Evolutionary conservation across 2,329 filamentous ascomycete genomes (phyloP).

Genomic region (Colletotrichum liaoningense): DNA sequence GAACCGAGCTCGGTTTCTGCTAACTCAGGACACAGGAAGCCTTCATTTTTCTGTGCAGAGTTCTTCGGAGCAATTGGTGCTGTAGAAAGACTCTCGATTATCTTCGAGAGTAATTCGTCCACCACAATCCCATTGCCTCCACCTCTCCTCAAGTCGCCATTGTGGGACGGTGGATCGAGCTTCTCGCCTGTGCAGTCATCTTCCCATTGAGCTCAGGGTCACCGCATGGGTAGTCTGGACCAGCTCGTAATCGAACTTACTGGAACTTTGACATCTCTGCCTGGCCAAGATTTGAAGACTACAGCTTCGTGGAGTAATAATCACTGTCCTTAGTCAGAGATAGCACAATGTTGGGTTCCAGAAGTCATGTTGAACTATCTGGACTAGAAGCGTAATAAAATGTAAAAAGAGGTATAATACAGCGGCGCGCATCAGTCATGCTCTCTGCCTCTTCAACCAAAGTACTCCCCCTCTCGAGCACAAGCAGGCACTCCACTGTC

Average conservation of each 20-base stretch:
- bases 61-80: neutral
- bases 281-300: neutral
- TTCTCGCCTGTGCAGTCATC: neutral
- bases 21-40: neutral
- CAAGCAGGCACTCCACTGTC: constrained; percentile 21
- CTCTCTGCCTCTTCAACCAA: constrained; percentile 11
- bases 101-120: neutral
- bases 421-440: constrained; percentile 31
- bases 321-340: neutral
- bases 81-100: neutral
- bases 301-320: too few species aligned
- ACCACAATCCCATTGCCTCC: neutral
- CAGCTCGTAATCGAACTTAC: neutral
- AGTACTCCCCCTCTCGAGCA: neutral
- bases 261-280: neutral
- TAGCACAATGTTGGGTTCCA: neutral
- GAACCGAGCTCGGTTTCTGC: neutral
- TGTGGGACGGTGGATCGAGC: constrained; percentile 13
- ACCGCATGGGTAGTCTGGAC: neutral
- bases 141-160: neutral
- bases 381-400: constrained; percentile 14
- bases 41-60: neutral
- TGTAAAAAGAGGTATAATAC: constrained; percentile 34
- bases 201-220: neutral
- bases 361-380: constrained; percentile 18